Percentiles rank a stretch among this genome's conserved stretches.
phyloP scores from a whole-genome alignment of 2,329 filamentous ascomycete genomes.

The Aspergillus pseudoviridinutans region DNA sequence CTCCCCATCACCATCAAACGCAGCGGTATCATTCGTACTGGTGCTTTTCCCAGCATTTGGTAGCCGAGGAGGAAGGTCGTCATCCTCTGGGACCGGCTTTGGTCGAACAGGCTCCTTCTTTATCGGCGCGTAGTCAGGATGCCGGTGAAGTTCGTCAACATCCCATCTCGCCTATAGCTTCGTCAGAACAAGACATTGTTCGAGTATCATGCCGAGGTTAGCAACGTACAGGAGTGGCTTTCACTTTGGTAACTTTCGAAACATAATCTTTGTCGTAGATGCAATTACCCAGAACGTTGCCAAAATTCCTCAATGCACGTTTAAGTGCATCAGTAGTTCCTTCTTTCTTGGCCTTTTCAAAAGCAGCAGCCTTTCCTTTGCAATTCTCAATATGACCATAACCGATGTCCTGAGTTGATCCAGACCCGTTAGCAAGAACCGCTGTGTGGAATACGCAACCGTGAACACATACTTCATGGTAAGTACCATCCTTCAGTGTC shows the following conservation, averaged over 20 bases:
- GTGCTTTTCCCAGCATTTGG: conserved; percentile 24
- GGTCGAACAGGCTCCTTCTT: conserved; percentile 52
- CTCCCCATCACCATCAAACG: conserved; percentile 39
- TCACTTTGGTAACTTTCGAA: conserved; percentile 83
- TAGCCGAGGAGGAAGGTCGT: conserved; percentile 40
- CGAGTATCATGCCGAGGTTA: neutral
- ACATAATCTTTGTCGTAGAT: conserved; percentile 97
- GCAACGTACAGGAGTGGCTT: conserved; percentile 58
- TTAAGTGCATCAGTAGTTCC: conserved; percentile 94
- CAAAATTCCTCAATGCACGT: conserved; percentile 82
- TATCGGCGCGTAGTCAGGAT: conserved; percentile 63
- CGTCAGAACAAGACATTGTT: conserved; percentile 9
- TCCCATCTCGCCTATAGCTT: conserved; percentile 62
- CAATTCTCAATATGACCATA: conserved; percentile 97
- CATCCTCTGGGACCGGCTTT: conserved; percentile 42
- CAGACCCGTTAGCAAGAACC: neutral
- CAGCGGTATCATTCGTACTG: conserved; percentile 22
- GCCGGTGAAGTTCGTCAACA: conserved; percentile 73
- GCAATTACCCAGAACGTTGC: conserved; percentile 96
- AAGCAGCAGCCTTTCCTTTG: conserved; percentile 90
- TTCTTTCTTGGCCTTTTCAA: conserved; percentile 98
- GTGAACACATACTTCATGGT: conserved; percentile 63
- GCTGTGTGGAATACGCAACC: neutral
- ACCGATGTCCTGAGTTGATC: conserved; percentile 65
- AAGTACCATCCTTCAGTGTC: conserved; percentile 89